Evolutionary conservation across 805 yeast genomes (phyloP).

Genomic region (baker's yeast (Saccharomyces cerevisiae)): DNA sequence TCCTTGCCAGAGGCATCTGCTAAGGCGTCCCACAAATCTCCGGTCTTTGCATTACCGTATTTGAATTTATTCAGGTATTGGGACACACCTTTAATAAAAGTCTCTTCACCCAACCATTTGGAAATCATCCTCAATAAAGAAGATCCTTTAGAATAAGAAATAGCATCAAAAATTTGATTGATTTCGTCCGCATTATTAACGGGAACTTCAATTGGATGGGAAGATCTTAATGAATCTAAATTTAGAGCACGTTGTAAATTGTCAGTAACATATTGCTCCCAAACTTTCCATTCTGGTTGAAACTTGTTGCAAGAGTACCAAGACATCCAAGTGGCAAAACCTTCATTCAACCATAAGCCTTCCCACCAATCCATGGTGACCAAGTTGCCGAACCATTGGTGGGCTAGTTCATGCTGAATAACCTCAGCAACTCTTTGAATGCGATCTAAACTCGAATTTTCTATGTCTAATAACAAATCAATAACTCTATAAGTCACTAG

Average conservation of each 20-base stretch:
- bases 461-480: conserved; percentile 36
- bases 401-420: conserved; percentile 80
- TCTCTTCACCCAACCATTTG: conserved; percentile 57
- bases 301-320: conserved; percentile 50
- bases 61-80: conserved; percentile 53
- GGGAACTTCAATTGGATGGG: conserved; percentile 79
- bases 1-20: conserved; percentile 56
- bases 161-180: conserved; percentile 74
- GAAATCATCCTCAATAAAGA: conserved; percentile 72
- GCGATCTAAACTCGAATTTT: conserved; percentile 39
- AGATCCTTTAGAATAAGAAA: conserved; percentile 76
- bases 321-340: conserved; percentile 77
- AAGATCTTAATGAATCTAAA: conserved; percentile 49
- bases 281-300: conserved; percentile 74
- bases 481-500: conserved; percentile 60
- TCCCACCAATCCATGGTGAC: conserved; percentile 95
- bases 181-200: conserved; percentile 72
- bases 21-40: conserved; percentile 63
- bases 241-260: conserved; percentile 31
- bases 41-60: conserved; percentile 65
- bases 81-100: conserved; percentile 66
- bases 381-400: conserved; percentile 86
- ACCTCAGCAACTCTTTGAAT: conserved; percentile 65
- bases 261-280: conserved; percentile 30
- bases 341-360: conserved; percentile 83